Conservation (phyloP, 805 yeast genomes). For the Teunomyces cretensis region DNA sequence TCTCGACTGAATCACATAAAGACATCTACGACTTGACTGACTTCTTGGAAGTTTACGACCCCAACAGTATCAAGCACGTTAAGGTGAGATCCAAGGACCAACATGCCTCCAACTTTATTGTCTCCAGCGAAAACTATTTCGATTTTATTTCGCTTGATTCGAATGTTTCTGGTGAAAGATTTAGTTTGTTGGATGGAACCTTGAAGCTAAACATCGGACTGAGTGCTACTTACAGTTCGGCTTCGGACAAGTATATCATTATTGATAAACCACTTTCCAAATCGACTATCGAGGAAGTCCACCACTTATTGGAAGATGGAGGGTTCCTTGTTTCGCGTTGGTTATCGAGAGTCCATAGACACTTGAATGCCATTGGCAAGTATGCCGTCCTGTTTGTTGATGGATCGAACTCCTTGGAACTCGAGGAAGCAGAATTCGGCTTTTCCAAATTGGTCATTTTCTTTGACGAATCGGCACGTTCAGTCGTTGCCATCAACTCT, state of each 20-base stretch:
- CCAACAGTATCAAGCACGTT: slow-evolving; percentile 15
- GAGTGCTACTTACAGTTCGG: background rate
- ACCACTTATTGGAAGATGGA: slow-evolving; percentile 31
- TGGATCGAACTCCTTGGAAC: background rate
- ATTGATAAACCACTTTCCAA: slow-evolving; percentile 33
- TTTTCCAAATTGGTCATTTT: slow-evolving; percentile 32
- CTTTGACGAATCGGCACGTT: slow-evolving; percentile 15
- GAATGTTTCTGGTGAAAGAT: slow-evolving; percentile 6
- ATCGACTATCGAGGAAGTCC: slow-evolving; percentile 26
- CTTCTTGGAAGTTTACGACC: slow-evolving; percentile 15
- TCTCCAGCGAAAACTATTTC: slow-evolving; percentile 1
- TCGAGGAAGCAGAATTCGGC: slow-evolving; percentile 26
- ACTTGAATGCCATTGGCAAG: slow-evolving; percentile 34
- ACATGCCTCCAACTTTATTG: background rate
- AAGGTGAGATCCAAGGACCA: slow-evolving; percentile 3
- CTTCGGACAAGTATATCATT: slow-evolving; percentile 16
- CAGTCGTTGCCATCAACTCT: slow-evolving; percentile 10
- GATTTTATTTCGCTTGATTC: slow-evolving; percentile 11
- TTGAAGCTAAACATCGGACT: background rate
- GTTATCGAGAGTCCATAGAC: slow-evolving; percentile 26
- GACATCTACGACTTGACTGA: slow-evolving; percentile 22
- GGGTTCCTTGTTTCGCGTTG: background rate
- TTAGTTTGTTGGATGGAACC: slow-evolving; percentile 10
- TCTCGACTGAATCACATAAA: slow-evolving; percentile 1
- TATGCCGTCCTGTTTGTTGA: slow-evolving; percentile 14